A percentile compares a stretch with the other conserved stretches of the same genome.
phyloP scores from a whole-genome alignment of 495 filamentous ascomycete genomes.

The Pseudomonodictys pantanalensis region DNA sequence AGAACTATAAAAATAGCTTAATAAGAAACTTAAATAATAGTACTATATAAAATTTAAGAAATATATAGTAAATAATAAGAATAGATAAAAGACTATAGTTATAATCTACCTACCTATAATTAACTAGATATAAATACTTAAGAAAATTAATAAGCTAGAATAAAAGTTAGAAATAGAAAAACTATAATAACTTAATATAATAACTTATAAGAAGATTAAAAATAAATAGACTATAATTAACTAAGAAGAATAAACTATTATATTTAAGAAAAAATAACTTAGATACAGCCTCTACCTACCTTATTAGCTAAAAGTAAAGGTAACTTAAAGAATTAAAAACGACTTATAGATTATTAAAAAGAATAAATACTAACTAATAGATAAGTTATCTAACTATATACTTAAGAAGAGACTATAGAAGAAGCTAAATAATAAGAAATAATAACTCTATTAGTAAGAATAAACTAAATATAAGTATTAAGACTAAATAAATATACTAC shows the following conservation, averaged over 20 bases:
- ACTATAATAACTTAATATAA: too few species aligned
- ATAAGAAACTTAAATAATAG: too few species aligned
- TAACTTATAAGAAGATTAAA: neutral
- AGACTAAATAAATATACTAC: neutral
- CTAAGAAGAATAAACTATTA: neutral
- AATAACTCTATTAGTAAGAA: neutral
- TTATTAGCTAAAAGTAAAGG: neutral
- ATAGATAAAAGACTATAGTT: too few species aligned
- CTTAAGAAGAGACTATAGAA: neutral
- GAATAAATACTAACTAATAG: neutral
- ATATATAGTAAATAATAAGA: too few species aligned
- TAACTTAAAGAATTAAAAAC: neutral
- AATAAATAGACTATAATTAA: neutral
- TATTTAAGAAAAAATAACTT: neutral
- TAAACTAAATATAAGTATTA: neutral
- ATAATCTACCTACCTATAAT: too few species aligned
- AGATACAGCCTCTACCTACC: neutral
- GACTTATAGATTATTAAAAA: neutral
- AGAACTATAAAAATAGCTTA: too few species aligned
- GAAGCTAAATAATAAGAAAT: neutral
- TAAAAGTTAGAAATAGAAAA: too few species aligned
- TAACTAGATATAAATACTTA: too few species aligned
- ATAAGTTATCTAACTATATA: neutral
- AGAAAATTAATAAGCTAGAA: too few species aligned
- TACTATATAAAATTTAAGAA: too few species aligned